Conservation (phyloP, 129 eudicot genomes). For the Helianthus annuus region DNA sequence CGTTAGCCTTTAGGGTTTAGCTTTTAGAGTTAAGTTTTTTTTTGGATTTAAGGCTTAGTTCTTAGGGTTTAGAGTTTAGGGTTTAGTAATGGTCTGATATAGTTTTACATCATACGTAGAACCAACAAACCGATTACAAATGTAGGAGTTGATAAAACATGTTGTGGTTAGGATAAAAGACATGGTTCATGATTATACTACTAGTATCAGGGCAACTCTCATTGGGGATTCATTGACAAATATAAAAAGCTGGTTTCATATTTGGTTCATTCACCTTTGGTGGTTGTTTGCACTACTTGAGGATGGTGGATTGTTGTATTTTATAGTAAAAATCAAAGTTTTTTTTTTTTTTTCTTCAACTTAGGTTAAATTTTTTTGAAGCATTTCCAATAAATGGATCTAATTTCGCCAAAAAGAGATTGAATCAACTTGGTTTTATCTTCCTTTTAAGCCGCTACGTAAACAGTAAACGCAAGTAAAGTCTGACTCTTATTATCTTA, state of each 20-base stretch:
- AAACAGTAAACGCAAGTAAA: not conserved
- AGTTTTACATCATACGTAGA: not conserved
- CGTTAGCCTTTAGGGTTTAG: too few species aligned
- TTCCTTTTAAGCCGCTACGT: not conserved
- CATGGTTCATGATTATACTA: not conserved
- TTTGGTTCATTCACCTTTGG: not conserved
- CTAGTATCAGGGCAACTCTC: not conserved
- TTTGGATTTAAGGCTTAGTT: too few species aligned
- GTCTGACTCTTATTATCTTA: not conserved
- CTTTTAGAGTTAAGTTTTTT: too few species aligned
- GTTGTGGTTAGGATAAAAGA: not conserved
- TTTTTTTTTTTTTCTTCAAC: not conserved
- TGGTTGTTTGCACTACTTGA: not conserved
- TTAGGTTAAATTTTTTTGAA: not conserved
- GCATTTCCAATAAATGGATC: not conserved
- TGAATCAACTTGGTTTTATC: not conserved
- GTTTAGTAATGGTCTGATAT: too few species aligned
- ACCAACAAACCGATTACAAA: constrained; percentile 6
- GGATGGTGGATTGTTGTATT: not conserved
- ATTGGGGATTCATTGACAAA: too few species aligned
- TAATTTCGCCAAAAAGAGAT: not conserved
- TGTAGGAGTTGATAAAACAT: not conserved
- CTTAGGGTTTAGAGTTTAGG: too few species aligned
- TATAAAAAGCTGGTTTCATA: not conserved
- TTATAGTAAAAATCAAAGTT: not conserved